phyloP scores from a whole-genome alignment of 441 rosid genomes.

The Breynia disticha region DNA sequence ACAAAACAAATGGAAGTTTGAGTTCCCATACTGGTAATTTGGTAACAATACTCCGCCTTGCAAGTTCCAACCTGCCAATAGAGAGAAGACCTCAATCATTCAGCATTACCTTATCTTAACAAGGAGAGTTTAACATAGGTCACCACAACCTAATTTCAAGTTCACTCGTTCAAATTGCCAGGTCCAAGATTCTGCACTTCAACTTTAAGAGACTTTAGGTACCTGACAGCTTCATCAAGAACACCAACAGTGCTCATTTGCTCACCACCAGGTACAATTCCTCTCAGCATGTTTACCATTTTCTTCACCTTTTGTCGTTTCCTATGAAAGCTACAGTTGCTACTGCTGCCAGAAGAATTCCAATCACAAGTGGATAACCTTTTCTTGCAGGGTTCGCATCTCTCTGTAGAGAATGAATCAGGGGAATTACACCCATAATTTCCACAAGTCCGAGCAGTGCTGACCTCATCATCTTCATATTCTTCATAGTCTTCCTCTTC shows the following conservation, averaged over 20 bases:
- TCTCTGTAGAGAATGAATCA: conserved; percentile 43
- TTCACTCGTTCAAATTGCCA: conserved; percentile 26
- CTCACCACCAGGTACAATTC: conserved; percentile 70
- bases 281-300: conserved; percentile 70
- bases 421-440: conserved; percentile 38
- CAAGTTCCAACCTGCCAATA: conserved; percentile 15
- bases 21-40: not conserved
- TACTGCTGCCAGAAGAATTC: conserved; percentile 28
- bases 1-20: conserved; percentile 2
- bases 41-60: conserved; percentile 12
- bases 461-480: conserved; percentile 58
- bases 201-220: conserved; percentile 72
- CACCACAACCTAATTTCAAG: not conserved
- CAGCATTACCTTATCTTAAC: conserved; percentile 5
- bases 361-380: conserved; percentile 24
- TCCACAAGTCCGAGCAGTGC: conserved; percentile 58
- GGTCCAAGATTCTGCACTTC: conserved; percentile 71
- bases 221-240: conserved; percentile 78
- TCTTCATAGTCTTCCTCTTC: conserved; percentile 54
- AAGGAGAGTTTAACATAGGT: not conserved
- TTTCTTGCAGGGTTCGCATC: conserved; percentile 30
- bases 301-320: conserved; percentile 62
- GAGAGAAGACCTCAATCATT: conserved; percentile 2
- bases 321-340: conserved; percentile 34
- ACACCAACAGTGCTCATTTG: conserved; percentile 60